Evolutionary conservation across 345 rosid species (phyloP), one percentile per base, ranked within the genome.

Genomic region (Limnanthes douglasii): DNA sequence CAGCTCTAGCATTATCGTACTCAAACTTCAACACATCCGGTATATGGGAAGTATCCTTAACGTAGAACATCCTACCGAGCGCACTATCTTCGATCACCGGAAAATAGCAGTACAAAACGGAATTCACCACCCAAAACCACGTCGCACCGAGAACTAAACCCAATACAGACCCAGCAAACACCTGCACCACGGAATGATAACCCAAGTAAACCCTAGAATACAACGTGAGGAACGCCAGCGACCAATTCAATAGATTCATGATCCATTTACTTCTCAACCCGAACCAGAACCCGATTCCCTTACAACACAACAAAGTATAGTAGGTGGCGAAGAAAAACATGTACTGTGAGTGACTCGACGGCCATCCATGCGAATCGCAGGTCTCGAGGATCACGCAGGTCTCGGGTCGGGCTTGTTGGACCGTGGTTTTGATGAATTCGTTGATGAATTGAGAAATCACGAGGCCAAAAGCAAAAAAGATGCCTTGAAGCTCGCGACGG

Each of bases 361-460:
- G 99, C 96, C 93, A 90, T 39, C 99, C 99, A 17, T 85, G 94
- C 12, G 94, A 90, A 48, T 90, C 99, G 48, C 99, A 90, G 68
- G 59, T 75, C 46, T 90, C 99, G 21, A 90, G 83, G 37, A 80
- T 43, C 2, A 53, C 70, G 21, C 99, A 90, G 1, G 93, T 78
- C 41, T 57, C 80, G 2, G 99, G 96, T 0, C 99, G 75, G 40
- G 88, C 96, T 32, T 90, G 96, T 49, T 80, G 78, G 3, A 90
- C 82, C 1, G 68, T 47, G 21, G 34, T 64, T 36, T 90, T 90
- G 40, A 85, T 71, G 39, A 65, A 9, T 19, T 78, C 96, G 60
- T 66, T 78, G 62, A 90, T 56, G 70, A 80, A 48, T 22, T 90
- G 99, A 4, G 94, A 70, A 43, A 90, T 60, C 8, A 78, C 27